Conservation (phyloP, 2,329 filamentous ascomycete genomes). For the Colletotrichum scovillei region DNA sequence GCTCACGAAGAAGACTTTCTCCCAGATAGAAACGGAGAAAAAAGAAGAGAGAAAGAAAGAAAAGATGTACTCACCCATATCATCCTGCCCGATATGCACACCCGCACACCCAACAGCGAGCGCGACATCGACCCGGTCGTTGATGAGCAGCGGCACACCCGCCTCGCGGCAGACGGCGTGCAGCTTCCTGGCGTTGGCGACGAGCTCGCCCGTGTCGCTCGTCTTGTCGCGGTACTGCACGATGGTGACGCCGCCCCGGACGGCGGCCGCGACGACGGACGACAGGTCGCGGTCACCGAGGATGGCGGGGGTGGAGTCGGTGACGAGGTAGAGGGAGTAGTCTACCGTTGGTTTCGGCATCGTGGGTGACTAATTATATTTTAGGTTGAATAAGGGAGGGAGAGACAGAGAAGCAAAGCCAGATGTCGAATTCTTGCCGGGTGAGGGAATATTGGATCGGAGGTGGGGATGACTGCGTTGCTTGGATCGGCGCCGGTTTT, state of each 20-base stretch:
- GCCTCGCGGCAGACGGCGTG: conserved; percentile 76
- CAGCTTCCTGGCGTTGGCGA: conserved; percentile 76
- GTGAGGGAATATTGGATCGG: neutral
- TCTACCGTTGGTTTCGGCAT: conserved; percentile 59
- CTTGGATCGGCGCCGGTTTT: conserved; percentile 5
- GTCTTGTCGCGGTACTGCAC: conserved; percentile 94
- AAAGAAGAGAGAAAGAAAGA: neutral
- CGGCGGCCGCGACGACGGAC: conserved; percentile 78
- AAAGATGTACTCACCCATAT: conserved; percentile 71
- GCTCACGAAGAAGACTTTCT: too few species aligned
- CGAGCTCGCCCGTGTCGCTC: conserved; percentile 77
- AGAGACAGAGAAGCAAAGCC: neutral
- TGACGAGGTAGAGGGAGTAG: conserved; percentile 90
- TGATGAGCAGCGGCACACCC: conserved; percentile 86
- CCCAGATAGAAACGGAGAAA: too few species aligned
- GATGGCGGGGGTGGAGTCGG: conserved; percentile 89
- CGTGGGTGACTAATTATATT: neutral
- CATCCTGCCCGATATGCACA: conserved; percentile 95
- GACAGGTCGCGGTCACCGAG: conserved; percentile 78
- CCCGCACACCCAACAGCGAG: conserved; percentile 88
- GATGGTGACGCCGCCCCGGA: conserved; percentile 83
- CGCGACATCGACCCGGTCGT: conserved; percentile 92
- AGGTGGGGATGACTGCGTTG: neutral
- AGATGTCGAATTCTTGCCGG: neutral
- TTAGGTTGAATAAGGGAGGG: too few species aligned